Base-by-base conservation (phyloP, 2,329 filamentous ascomycete species). In the Xylariaceae sp. region DNA sequence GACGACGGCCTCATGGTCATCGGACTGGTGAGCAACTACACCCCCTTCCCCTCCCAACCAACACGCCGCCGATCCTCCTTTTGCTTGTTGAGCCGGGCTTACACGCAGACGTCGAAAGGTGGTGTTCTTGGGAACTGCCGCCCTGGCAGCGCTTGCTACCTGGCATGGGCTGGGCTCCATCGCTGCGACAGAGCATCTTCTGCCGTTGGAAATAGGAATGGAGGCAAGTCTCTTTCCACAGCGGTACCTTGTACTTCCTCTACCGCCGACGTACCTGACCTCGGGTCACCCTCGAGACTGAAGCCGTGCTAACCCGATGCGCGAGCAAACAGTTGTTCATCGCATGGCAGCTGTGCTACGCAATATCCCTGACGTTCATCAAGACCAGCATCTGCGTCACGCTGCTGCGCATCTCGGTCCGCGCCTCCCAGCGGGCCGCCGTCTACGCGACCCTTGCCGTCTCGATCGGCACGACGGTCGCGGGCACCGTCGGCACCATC, bases 321-420 rank as follows among this genome's bases (percentile, higher is more conserved):
- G n/a, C n/a, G n/a, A n/a, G n/a, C n/a, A n/a, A n/a, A 15, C 25
- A 28, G 25, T 38, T 29, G 19, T 21, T 33, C 11, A 15, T 33
- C 18, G 23, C 36, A 5, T 39, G 37, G 37, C 37, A 39, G 26
- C 18, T 39, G 7, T 36, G n/a, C n/a, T n/a, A n/a, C n/a, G n/a
- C n/a, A n/a, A n/a, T n/a, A n/a, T n/a, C n/a, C n/a, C n/a, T n/a
- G n/a, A n/a, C n/a, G n/a, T n/a, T n/a, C n/a, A n/a, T n/a, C n/a
- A n/a, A 7, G 22, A 19, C 29, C 32, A 23, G 10, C 31, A 39
- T 39, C 19, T 39, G 37, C 25, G 26, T 33, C 28, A 39, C 37
- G 2, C 21, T 39, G 15, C 24, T 39, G 17, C 37, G 37, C 18
- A 31, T 39, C 14, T 21, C 37, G 9, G 31, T 38, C 13, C 13